phyloP scores from a whole-genome alignment of 257 asterid genomes.

The Primulina eburnea region DNA sequence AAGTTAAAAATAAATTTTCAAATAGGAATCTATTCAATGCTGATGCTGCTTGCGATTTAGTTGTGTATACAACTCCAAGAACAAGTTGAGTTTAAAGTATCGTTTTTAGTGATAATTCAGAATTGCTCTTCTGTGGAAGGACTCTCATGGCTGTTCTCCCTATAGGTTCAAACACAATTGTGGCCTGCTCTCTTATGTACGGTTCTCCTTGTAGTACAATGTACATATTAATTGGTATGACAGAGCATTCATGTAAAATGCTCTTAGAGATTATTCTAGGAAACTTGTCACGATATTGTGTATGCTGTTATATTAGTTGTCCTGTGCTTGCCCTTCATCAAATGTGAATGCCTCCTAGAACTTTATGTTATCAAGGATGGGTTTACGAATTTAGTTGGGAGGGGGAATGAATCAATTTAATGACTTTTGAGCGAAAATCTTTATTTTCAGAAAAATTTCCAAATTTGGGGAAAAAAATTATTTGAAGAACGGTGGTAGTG shows the following conservation, averaged over 20 bases:
- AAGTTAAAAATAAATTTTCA: conserved; percentile 3
- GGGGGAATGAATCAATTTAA: too few relatives aligned
- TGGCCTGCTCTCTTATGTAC: neutral
- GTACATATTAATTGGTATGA: neutral
- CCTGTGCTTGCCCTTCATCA: neutral
- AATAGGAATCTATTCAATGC: neutral
- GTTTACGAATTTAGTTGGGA: too few relatives aligned
- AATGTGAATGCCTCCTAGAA: too few relatives aligned
- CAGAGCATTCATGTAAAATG: neutral
- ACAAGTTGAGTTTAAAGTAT: neutral
- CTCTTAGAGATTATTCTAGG: neutral
- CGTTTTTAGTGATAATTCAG: conserved; percentile 1
- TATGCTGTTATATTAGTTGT: conserved; percentile 5
- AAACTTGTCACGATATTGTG: conserved; percentile 4
- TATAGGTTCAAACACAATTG: conserved; percentile 1
- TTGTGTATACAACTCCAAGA: neutral
- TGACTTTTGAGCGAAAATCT: too few relatives aligned
- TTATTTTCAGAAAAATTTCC: too few relatives aligned
- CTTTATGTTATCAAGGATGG: too few relatives aligned
- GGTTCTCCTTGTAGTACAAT: neutral
- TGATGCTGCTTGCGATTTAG: conserved; percentile 3
- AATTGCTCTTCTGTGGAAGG: neutral
- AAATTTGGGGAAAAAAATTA: too few relatives aligned
- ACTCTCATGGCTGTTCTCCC: neutral
- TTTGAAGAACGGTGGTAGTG: too few relatives aligned